Evolutionary conservation across 2,329 filamentous ascomycete species (phyloP), one percentile per base, ranked within the genome.

Genomic region (Malbranchea zuffiana): DNA sequence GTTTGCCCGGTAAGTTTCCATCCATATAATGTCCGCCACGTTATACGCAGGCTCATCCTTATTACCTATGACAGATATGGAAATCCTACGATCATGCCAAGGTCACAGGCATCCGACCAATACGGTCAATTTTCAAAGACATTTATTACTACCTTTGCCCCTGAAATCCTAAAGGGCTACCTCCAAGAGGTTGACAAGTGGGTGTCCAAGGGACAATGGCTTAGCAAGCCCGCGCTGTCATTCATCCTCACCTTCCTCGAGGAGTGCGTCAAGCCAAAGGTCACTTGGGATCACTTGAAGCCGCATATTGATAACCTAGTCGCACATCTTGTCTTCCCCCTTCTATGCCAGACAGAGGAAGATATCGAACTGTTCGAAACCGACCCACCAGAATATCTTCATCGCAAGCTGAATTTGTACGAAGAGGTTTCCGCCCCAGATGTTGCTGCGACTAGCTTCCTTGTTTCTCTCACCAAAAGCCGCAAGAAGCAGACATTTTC

Each of bases 351-450:
- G 49, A 82, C 82, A 13, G 77, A 87, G 45, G 88, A 96, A 43
- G 90, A 98, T 51, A 72, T 95, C 33, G 85, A 94, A 58, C 77
- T 93, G 48, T 98, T 98, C 55, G 78, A 93, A 55, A 81, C 87
- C 8, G 86, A 98, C 54, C 90, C 90, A 4, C 83, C 90, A 44
- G 90, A 98, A 61, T 98, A 96, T 56, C 75, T 98, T 26, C 90
- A 98, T 66, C 78, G 90, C 39, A 96, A 95, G 60, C 71, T 98
- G 42, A 98, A 96, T 62, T 95, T 88, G 56, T 98, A 93, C 57
- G 90, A 98, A 61, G 90, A 98, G 55, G 83, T 93, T 3, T 93
- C 88, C 0, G 80, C 90, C 11, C 90, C 90, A 5, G 90, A 96
- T 57, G 83, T 96, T 40, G 84, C 90, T 3, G 90, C 90, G 3